Percentiles rank a stretch among this genome's conserved stretches.
Evolutionary conservation across 306 rosid genomes (phyloP).

Genomic region (Citrullus mucosospermus): DNA sequence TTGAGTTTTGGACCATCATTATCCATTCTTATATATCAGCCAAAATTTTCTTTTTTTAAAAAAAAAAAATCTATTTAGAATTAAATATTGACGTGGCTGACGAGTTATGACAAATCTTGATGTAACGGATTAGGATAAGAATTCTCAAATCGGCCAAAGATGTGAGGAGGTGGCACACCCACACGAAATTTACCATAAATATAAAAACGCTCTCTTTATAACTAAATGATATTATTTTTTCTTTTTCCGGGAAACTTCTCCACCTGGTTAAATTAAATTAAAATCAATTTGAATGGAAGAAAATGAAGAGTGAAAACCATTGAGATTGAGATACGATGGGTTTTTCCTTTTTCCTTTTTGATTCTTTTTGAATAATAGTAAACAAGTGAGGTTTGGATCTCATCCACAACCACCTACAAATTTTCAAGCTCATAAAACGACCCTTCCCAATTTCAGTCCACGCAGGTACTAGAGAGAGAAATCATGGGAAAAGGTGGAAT

Average conservation of each 20-base stretch:
- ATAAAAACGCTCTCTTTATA: background rate
- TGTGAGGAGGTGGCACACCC: background rate
- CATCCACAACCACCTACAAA: background rate
- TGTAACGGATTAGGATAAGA: background rate
- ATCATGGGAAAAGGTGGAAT: constrained; percentile 64
- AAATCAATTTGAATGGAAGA: background rate
- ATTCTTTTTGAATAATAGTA: background rate
- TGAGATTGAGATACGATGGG: background rate
- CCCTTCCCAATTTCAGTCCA: background rate
- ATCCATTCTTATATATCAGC: no score
- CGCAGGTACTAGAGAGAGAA: background rate
- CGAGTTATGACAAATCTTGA: background rate
- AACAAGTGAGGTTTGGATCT: background rate
- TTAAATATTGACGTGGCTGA: background rate
- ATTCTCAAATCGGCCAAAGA: background rate
- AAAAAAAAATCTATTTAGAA: background rate
- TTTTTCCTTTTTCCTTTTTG: background rate
- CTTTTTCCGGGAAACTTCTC: background rate
- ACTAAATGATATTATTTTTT: background rate
- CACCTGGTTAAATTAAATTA: background rate
- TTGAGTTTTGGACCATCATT: no score
- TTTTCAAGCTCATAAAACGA: background rate
- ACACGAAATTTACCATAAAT: background rate
- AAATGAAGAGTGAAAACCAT: background rate
- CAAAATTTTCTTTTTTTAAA: no score